Evolutionary conservation across 768 basidiomycete genomes (phyloP).

Genomic region (Suillus subluteus): DNA sequence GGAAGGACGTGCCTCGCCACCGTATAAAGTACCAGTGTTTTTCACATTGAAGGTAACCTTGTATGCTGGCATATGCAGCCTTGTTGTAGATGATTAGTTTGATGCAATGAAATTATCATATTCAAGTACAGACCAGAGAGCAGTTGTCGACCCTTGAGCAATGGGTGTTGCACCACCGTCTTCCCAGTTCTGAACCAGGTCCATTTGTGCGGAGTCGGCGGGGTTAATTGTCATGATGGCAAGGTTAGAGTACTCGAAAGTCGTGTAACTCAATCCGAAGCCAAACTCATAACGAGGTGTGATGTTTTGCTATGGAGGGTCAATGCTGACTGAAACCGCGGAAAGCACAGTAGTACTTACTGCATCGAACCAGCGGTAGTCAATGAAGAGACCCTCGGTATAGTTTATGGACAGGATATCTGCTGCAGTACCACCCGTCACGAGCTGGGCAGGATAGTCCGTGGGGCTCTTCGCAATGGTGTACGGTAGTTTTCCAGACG

Average conservation of each 20-base stretch:
- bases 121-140: slow-evolving; percentile 51
- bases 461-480: slow-evolving; percentile 63
- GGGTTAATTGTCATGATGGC: slow-evolving; percentile 44
- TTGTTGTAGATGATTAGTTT: slow-evolving; percentile 23
- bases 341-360: slow-evolving; percentile 41
- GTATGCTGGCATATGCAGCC: slow-evolving; percentile 70
- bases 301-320: slow-evolving; percentile 56
- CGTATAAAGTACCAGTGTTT: slow-evolving; percentile 65
- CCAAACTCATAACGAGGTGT: slow-evolving; percentile 88
- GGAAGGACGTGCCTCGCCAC: slow-evolving; percentile 52
- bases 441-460: slow-evolving; percentile 55
- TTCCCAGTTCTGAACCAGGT: slow-evolving; percentile 55
- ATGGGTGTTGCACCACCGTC: slow-evolving; percentile 57
- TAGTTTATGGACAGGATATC: slow-evolving; percentile 59
- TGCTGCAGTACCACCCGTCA: slow-evolving; percentile 25
- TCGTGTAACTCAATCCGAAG: slow-evolving; percentile 86
- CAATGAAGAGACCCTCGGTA: slow-evolving; percentile 65
- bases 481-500: slow-evolving; percentile 71
- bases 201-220: slow-evolving; percentile 33
- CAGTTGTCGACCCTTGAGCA: slow-evolving; percentile 60
- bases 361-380: slow-evolving; percentile 74
- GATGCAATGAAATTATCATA: not conserved
- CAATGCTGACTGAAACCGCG: not conserved
- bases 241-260: slow-evolving; percentile 71
- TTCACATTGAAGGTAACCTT: slow-evolving; percentile 63